Conservation (phyloP, 805 yeast species). For the Spathaspora gorwiae region DNA sequence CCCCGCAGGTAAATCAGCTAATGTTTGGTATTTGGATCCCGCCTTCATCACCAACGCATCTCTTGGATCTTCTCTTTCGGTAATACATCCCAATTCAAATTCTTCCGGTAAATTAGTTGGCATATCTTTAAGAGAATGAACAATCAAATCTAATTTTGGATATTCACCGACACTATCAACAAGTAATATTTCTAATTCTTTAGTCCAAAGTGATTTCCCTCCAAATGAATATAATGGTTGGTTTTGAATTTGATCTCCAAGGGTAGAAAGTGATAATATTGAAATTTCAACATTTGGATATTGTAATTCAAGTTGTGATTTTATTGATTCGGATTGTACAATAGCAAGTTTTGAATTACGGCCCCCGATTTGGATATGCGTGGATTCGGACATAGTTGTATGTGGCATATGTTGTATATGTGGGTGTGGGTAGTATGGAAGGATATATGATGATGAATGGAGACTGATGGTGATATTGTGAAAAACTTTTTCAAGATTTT, state of each 20-base stretch:
- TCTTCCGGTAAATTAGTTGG: constrained; percentile 90
- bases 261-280: constrained; percentile 73
- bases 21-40: constrained; percentile 56
- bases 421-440: no score
- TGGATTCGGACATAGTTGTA: no score
- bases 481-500: no score
- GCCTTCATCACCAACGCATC: constrained; percentile 81
- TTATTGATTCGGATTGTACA: constrained; percentile 75
- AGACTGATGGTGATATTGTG: no score
- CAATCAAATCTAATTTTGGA: constrained; percentile 79
- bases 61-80: constrained; percentile 85
- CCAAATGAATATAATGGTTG: constrained; percentile 92
- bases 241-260: constrained; percentile 84
- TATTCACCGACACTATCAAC: constrained; percentile 56
- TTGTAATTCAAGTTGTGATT: constrained; percentile 48
- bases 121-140: constrained; percentile 88
- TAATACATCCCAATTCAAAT: constrained; percentile 82
- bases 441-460: no score
- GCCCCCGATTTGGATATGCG: constrained; percentile 66
- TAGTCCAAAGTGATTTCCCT: constrained; percentile 95
- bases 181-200: constrained; percentile 80
- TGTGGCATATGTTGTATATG: no score
- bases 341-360: constrained; percentile 86
- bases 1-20: constrained; percentile 78
- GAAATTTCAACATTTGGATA: constrained; percentile 70